Percentiles rank a stretch among this genome's conserved stretches.
Conservation (phyloP, 305 asterid genomes). For the Solanum aculeatissimum region DNA sequence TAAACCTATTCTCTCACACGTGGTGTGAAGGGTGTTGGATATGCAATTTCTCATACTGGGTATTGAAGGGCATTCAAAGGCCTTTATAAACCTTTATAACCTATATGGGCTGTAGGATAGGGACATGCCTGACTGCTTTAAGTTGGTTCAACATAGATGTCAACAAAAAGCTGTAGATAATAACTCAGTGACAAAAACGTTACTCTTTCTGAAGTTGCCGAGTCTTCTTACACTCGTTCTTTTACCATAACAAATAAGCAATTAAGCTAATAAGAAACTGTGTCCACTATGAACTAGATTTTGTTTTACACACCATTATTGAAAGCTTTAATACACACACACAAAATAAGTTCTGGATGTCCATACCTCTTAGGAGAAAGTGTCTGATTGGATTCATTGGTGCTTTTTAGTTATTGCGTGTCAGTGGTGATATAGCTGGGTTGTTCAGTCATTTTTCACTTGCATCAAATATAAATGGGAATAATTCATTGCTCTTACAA, state of each 20-base stretch:
- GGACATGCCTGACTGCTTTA: background rate
- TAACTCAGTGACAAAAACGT: background rate
- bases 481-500: background rate
- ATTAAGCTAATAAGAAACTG: background rate
- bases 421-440: background rate
- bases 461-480: background rate
- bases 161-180: background rate
- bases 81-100: background rate
- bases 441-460: background rate
- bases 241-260: background rate
- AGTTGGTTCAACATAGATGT: background rate
- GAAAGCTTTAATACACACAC: background rate
- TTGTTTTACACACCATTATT: background rate
- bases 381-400: background rate
- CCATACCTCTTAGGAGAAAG: background rate
- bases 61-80: background rate
- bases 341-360: background rate
- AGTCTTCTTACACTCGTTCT: background rate
- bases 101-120: background rate
- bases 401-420: background rate
- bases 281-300: background rate
- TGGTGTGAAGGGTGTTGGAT: background rate
- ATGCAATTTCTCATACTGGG: background rate
- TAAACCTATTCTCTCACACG: background rate
- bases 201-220: background rate